These are phyloP conservation scores for Metrosideros polymorpha DNA, from an alignment of 441 rosid species.

Conservation along the genomic window DNA sequence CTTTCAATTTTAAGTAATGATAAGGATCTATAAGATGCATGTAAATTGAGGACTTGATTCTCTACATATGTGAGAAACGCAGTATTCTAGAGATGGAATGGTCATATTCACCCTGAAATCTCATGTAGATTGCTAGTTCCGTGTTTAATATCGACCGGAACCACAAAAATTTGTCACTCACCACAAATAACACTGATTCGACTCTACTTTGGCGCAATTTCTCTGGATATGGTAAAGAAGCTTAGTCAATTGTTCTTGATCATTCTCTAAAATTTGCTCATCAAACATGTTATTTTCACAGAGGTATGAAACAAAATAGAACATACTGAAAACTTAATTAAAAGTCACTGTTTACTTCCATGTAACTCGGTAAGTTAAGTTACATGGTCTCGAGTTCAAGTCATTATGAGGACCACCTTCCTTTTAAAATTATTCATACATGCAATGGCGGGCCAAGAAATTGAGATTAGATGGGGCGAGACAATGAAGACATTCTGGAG, in stretches of 20 bases:
- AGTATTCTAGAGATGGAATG: neutral
- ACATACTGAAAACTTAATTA: neutral
- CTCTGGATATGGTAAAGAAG: no score
- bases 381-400: neutral
- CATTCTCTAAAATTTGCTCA: no score
- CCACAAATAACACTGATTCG: conserved; percentile 13
- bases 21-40: neutral
- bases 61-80: neutral
- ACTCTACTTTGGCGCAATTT: conserved; percentile 37
- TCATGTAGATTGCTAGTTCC: neutral
- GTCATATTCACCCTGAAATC: neutral
- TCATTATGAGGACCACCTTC: neutral
- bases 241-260: neutral
- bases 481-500: no score
- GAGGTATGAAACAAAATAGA: neutral
- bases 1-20: neutral
- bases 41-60: neutral
- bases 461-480: neutral
- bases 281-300: neutral
- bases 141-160: neutral
- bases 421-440: neutral
- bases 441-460: neutral
- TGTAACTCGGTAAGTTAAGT: neutral
- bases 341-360: neutral
- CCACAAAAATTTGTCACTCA: neutral